Evolutionary conservation across 169 alveolate species (phyloP).

Genomic region (Nephromyces sp.): DNA sequence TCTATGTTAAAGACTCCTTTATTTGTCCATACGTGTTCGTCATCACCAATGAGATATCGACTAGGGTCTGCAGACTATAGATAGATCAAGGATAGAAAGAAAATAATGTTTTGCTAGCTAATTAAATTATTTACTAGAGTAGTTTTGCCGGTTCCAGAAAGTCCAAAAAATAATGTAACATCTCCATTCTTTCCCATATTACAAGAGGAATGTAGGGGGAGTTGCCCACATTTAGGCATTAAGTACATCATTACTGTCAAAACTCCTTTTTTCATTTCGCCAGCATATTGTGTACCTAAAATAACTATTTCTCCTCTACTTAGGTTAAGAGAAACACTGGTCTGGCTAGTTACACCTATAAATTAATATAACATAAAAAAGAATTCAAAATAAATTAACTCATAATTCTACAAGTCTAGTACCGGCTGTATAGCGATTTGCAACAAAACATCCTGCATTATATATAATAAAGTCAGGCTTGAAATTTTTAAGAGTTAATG

Average conservation of each 20-base stretch:
- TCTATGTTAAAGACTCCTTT: conserved; percentile 91
- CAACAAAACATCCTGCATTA: conserved; percentile 87
- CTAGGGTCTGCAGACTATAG: conserved; percentile 81
- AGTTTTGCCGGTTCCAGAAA: conserved; percentile 96
- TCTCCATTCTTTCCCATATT: conserved; percentile 83
- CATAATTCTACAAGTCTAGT: neutral
- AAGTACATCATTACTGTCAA: conserved; percentile 81
- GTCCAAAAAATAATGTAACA: conserved; percentile 88
- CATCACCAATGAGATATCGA: conserved; percentile 88
- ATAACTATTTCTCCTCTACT: conserved; percentile 80
- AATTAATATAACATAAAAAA: neutral
- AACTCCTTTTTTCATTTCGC: conserved; percentile 93
- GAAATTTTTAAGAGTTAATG: conserved; percentile 60
- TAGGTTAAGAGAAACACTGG: conserved; percentile 79
- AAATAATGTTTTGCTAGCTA: neutral
- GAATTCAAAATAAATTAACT: neutral
- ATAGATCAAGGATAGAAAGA: neutral
- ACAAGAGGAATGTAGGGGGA: conserved; percentile 93
- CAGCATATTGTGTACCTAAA: conserved; percentile 92
- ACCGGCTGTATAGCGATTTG: conserved; percentile 71
- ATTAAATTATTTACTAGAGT: conserved; percentile 52
- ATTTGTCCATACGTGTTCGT: conserved; percentile 94
- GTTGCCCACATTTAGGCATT: conserved; percentile 78
- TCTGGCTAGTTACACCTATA: conserved; percentile 73
- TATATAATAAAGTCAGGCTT: conserved; percentile 76